Percentiles rank a stretch among this genome's conserved stretches.
phyloP scores from a whole-genome alignment of 2,329 filamentous ascomycete genomes.

The Fusarium equiseti region DNA sequence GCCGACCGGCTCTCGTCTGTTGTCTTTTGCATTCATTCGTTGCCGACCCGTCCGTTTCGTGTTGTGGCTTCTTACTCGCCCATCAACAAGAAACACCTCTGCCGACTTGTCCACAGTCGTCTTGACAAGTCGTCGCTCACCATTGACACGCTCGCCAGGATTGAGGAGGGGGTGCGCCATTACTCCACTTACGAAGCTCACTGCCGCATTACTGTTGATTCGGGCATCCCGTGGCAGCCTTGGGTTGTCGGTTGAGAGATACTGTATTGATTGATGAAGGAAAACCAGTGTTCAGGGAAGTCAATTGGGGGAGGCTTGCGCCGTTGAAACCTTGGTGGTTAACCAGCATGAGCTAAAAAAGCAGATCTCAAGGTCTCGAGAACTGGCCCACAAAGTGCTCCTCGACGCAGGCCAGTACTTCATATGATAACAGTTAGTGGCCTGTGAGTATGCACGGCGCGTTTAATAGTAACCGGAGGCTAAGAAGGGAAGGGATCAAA shows the following conservation, averaged over 20 bases:
- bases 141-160: slow-evolving; percentile 32
- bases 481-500: slow-evolving; percentile 26
- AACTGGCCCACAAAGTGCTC: slow-evolving; percentile 34
- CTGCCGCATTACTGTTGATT: slow-evolving; percentile 37
- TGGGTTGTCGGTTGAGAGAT: not conserved
- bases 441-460: slow-evolving; percentile 24
- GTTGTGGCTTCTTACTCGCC: slow-evolving; percentile 32
- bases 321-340: slow-evolving; percentile 38
- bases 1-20: slow-evolving; percentile 31
- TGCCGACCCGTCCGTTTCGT: slow-evolving; percentile 30
- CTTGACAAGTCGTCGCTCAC: slow-evolving; percentile 42
- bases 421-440: slow-evolving; percentile 24
- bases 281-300: slow-evolving; percentile 6
- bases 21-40: slow-evolving; percentile 30
- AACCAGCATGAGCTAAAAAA: slow-evolving; percentile 25
- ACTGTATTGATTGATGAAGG: slow-evolving; percentile 3
- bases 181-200: slow-evolving; percentile 43
- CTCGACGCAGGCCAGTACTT: slow-evolving; percentile 23
- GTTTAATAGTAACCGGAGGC: slow-evolving; percentile 25
- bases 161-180: slow-evolving; percentile 44
- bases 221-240: slow-evolving; percentile 30
- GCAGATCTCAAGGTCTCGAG: slow-evolving; percentile 22
- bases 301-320: slow-evolving; percentile 33
- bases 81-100: slow-evolving; percentile 21
- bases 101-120: slow-evolving; percentile 40